Conservation (phyloP, 371 early-diverging fungal species). For the Mortierella sp. region DNA sequence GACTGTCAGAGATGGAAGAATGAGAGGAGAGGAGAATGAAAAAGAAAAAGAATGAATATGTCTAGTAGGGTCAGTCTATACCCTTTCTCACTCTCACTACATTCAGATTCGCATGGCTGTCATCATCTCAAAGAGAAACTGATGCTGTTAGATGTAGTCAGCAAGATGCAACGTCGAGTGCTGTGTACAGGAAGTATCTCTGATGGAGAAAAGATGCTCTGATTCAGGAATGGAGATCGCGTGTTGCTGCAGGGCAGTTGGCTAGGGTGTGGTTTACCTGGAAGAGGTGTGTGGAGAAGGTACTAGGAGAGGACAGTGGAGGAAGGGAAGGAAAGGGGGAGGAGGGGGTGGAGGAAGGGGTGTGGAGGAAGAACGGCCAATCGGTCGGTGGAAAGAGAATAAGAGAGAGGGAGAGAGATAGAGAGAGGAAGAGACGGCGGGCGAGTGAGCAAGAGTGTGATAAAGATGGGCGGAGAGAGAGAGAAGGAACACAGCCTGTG, state of each 20-base stretch:
- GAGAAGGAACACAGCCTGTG: background rate
- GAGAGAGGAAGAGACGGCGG: background rate
- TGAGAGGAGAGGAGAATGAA: background rate
- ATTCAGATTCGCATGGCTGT: too few relatives aligned
- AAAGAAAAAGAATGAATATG: background rate
- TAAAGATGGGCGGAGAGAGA: background rate
- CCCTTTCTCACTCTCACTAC: too few relatives aligned
- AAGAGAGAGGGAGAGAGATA: background rate
- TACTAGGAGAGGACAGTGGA: background rate
- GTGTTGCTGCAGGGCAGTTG: too few relatives aligned
- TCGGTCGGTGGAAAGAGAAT: background rate
- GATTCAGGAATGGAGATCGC: too few relatives aligned
- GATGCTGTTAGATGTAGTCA: too few relatives aligned
- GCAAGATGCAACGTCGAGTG: too few relatives aligned
- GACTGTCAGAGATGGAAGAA: too few relatives aligned
- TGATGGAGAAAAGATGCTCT: too few relatives aligned
- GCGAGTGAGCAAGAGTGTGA: too few relatives aligned
- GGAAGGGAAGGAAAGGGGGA: background rate
- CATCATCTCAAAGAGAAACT: too few relatives aligned
- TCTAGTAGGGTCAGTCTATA: background rate
- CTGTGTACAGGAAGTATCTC: too few relatives aligned
- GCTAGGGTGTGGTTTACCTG: too few relatives aligned
- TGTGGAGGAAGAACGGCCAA: background rate
- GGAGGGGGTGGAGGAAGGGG: background rate
- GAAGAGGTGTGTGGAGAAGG: background rate